Conservation (phyloP, 129 eudicot species). For the Flaveria bidentis region DNA sequence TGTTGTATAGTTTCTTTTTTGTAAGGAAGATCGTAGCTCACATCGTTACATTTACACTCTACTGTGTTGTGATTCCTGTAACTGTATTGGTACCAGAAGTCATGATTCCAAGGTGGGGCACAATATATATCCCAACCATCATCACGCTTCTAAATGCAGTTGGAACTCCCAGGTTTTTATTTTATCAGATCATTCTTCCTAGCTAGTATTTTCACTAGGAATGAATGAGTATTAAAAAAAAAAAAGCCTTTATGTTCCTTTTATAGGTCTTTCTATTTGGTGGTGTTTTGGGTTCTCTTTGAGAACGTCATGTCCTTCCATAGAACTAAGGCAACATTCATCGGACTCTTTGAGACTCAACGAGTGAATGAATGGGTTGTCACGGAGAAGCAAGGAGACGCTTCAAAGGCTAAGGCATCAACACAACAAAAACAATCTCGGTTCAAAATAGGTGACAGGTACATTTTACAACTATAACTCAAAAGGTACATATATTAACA, state of each 20-base stretch:
- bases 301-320: conserved; percentile 40
- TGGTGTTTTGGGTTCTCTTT: conserved; percentile 74
- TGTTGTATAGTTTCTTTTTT: conserved; percentile 18
- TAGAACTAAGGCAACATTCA: conserved; percentile 67
- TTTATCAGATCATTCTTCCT: background rate
- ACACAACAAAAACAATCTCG: conserved; percentile 43
- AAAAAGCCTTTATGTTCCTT: background rate
- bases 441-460: conserved; percentile 55
- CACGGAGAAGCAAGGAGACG: conserved; percentile 67
- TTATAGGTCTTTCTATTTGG: conserved; percentile 60
- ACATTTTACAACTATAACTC: background rate
- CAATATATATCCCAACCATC: conserved; percentile 16
- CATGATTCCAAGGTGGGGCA: conserved; percentile 20
- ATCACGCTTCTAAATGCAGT: conserved; percentile 23
- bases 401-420: conserved; percentile 39
- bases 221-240: too few species aligned
- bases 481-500: too few species aligned
- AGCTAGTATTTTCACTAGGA: background rate
- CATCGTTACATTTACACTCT: conserved; percentile 19
- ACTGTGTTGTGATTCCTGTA: conserved; percentile 16
- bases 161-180: conserved; percentile 25
- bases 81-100: conserved; percentile 19
- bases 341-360: conserved; percentile 62
- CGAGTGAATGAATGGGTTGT: conserved; percentile 75
- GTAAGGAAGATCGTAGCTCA: conserved; percentile 17